Base-by-base conservation (phyloP, 148 eudicot genomes). In the Spergularia marina region DNA sequence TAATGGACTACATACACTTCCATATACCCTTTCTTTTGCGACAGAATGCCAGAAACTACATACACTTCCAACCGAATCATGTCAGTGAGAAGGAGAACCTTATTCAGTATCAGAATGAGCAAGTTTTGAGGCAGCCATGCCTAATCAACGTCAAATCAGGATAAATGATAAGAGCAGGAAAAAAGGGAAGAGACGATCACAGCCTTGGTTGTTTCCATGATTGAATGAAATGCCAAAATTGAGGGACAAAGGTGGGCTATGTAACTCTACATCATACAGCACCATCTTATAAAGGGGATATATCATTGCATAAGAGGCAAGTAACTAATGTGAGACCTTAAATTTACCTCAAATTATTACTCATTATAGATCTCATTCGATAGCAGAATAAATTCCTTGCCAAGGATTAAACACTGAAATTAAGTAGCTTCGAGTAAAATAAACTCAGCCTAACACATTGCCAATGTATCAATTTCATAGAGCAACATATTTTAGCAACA, bases 21-120 rank as follows among this genome's bases (percentile, higher is more conserved):
- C 36, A 30, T 30, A 30, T 30, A 30, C 36, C 74, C 12, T 47
- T 23, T 58, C 10, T 76, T 47, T 75, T 40, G 71, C 63, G 40
- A 54, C 64, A 66, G 54, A 75, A 54, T 0, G 73, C 59, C 73
- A 69, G 34, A 12, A 36, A 15, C 65, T 76, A 56, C 78, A 76
- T 13, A 68, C 79, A 69, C 58, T 58, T 4, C 73, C 54, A 49
- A 57, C 53, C 20, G 63, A 49, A 67, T 14, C 73, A 67, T 76
- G 40, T 68, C 78, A 65, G 36, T 30, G 2, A 62, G 65, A 3
- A 65, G 78, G 1, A 75, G 10, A 47, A 64, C 52, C 47, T 75
- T 75, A 34, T 65, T 75, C 21, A 75, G 71, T 54, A 74, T 57
- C 59, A 74, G 8, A 44, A 58, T 51, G 65, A 74, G 68, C 47